Evolutionary conservation across 192 early-diverging fungal species (phyloP), one percentile per base, ranked within the genome.

Genomic region (Coemansia sp.): DNA sequence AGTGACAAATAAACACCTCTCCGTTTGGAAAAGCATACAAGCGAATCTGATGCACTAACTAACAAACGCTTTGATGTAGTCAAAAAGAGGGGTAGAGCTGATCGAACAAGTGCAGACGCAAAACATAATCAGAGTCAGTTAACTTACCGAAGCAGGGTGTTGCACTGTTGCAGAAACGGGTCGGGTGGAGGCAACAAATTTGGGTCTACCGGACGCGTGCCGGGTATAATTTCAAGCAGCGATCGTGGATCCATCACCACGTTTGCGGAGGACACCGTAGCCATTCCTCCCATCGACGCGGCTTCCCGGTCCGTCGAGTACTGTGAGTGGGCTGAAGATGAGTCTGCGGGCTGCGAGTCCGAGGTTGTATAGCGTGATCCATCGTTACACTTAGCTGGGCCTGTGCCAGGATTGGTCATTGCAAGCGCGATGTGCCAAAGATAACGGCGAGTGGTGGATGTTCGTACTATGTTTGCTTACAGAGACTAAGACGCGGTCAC

Each of bases 91-190:
- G 38, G 38, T 44, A 44, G 14, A 4, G 38, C 12, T 16, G 38
- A 44, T 44, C 38, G 14, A 44, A 44, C 38, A 44, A 44, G 16
- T 30, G 21, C 54, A 2, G n/a, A 19, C 23, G 10, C 22, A 48
- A 44, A 38, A 58, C 56, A 58, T 10, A 21, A 58, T 23, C 7
- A n/a, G 41, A 32, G 27, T 23, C 44, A 58, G 19, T 58, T 24
- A 12, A 58, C 76, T 67, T 79, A 79, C 76, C 76, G 59, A 53
- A 79, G 59, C 28, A 53, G 64, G 3, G 76, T 53, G 44, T 79
- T 73, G 44, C 65, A 69, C 58, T 67, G 62, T 22, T 56, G 28
- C 5, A 79, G 63, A 53, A 64, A 54, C 28, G 54, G 50, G 41
- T 79, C 76, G 12, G 66, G 69, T 10, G 69, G 69, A 7, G 76